These are phyloP conservation scores for Nakaseomyces glabratus DNA, from an alignment of 1,139 yeast genomes.

Conservation along the genomic window DNA sequence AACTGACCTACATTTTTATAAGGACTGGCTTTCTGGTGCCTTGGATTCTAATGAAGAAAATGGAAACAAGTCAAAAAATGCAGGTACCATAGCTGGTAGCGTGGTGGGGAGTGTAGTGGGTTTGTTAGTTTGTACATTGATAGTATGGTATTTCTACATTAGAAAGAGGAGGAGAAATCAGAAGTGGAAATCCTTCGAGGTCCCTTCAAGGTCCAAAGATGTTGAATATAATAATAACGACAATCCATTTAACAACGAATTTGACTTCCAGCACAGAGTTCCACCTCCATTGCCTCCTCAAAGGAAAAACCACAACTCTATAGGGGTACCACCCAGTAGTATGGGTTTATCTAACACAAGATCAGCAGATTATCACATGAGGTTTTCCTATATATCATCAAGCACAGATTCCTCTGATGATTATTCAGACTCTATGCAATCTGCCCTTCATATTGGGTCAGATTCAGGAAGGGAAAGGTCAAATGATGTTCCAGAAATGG, in stretches of 20 bases:
- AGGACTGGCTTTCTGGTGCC: constrained; percentile 20
- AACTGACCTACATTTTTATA: constrained; percentile 27
- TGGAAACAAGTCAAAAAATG: constrained; percentile 7
- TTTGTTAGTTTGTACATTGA: constrained; percentile 8
- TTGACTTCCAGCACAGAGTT: constrained; percentile 14
- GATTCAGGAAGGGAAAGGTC: constrained; percentile 2
- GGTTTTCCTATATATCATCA: constrained; percentile 13
- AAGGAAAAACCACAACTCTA: constrained; percentile 4
- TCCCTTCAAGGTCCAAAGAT: too few species aligned
- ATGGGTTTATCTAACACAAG: too few species aligned
- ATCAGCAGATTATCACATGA: constrained; percentile 1
- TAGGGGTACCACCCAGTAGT: too few species aligned
- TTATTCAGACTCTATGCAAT: constrained; percentile 10
- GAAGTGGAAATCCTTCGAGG: neutral
- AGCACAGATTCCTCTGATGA: constrained; percentile 11
- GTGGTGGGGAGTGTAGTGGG: constrained; percentile 18
- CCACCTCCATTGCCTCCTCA: constrained; percentile 11
- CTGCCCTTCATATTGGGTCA: constrained; percentile 9
- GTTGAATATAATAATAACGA: neutral
- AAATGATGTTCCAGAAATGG: constrained; percentile 4
- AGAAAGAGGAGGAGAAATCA: constrained; percentile 8
- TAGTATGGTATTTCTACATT: constrained; percentile 10
- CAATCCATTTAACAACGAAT: constrained; percentile 19
- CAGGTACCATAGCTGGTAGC: constrained; percentile 16
- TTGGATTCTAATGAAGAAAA: constrained; percentile 10